Percentiles rank a stretch among this genome's conserved stretches.
phyloP scores from a whole-genome alignment of 805 yeast species.

The Suhomyces sp. region DNA sequence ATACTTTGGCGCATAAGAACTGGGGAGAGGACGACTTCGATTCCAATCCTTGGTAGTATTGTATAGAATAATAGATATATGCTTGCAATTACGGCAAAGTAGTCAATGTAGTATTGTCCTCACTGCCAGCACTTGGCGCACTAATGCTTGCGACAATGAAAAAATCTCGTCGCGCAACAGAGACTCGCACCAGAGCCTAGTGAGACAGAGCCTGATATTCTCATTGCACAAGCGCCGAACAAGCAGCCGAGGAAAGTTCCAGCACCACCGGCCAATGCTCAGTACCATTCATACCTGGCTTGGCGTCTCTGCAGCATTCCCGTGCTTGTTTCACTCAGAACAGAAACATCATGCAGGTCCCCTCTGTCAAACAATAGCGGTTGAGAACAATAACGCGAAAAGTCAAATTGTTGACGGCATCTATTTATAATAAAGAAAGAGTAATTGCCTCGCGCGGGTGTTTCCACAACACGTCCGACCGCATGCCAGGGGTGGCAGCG shows the following conservation, averaged over 20 bases:
- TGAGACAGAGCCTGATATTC: background rate
- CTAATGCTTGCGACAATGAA: background rate
- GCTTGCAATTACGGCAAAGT: background rate
- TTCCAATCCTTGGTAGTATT: conserved; percentile 61
- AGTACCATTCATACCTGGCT: background rate
- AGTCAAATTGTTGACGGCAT: background rate
- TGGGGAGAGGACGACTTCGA: conserved; percentile 52
- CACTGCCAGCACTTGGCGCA: background rate
- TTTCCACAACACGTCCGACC: background rate
- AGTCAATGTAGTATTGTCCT: background rate
- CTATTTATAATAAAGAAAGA: background rate
- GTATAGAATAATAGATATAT: background rate
- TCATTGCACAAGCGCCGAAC: background rate
- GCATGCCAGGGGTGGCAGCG: background rate
- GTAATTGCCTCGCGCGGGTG: background rate
- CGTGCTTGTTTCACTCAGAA: background rate
- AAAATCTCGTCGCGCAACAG: background rate
- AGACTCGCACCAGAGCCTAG: background rate
- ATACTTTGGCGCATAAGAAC: conserved; percentile 47
- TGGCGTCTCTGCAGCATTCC: background rate
- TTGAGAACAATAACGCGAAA: background rate
- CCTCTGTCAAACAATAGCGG: background rate
- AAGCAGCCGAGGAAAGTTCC: background rate
- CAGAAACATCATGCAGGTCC: background rate
- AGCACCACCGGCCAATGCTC: background rate